Conservation (phyloP, 495 filamentous ascomycete genomes). For the Collariella sp. region DNA sequence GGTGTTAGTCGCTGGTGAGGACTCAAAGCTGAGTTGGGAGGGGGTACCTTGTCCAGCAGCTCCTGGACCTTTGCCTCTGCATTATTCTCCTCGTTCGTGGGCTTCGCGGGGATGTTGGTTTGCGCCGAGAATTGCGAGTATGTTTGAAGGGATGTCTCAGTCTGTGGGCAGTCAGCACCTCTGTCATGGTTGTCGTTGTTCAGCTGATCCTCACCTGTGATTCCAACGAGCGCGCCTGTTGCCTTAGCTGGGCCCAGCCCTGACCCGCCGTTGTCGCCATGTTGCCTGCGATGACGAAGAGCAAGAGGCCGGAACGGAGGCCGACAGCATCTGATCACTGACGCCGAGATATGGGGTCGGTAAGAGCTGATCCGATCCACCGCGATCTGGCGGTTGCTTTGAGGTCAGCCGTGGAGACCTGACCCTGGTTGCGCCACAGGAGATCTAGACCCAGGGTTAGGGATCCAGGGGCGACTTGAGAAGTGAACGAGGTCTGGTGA, state of each 20-base stretch:
- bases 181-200: not conserved
- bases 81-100: conserved; percentile 73
- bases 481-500: no score
- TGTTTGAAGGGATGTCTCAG: conserved; percentile 84
- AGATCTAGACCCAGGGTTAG: conserved; percentile 1
- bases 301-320: not conserved
- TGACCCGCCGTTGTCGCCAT: conserved; percentile 70
- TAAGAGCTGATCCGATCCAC: not conserved
- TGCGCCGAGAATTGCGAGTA: conserved; percentile 90
- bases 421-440: not conserved
- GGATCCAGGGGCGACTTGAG: not conserved
- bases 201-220: conserved; percentile 59
- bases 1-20: conserved; percentile 4
- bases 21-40: no score
- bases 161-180: conserved; percentile 43
- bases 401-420: not conserved
- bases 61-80: conserved; percentile 78
- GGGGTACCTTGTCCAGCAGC: conserved; percentile 61
- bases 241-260: conserved; percentile 91
- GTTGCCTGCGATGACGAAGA: conserved; percentile 3
- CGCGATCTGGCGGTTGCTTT: not conserved
- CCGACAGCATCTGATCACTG: conserved; percentile 9
- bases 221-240: conserved; percentile 84
- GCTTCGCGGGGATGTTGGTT: conserved; percentile 68
- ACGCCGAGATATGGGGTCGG: not conserved